Evolutionary conservation across 2,329 filamentous ascomycete species (phyloP).

Genomic region (Ophiostoma populinum): DNA sequence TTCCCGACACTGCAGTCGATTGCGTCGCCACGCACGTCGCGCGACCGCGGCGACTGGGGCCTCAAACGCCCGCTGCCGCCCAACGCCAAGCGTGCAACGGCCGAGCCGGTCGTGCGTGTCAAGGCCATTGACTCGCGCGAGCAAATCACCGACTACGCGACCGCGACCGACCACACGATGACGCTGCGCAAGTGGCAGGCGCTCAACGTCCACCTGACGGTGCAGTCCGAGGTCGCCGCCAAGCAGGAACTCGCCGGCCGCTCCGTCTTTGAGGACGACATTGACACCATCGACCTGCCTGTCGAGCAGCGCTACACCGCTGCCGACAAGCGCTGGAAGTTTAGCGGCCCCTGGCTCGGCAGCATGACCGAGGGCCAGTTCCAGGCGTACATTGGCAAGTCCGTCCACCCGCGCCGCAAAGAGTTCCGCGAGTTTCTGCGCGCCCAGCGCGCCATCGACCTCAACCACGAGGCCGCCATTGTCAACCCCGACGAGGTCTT

Average conservation of each 20-base stretch:
- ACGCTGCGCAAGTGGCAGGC: slow-evolving; percentile 78
- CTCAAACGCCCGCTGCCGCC: slow-evolving; percentile 71
- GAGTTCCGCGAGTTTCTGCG: slow-evolving; percentile 39
- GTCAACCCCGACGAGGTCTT: slow-evolving; percentile 23
- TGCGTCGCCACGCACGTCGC: slow-evolving; percentile 55
- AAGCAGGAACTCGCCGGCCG: slow-evolving; percentile 16
- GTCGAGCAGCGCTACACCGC: slow-evolving; percentile 17
- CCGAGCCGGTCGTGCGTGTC: slow-evolving; percentile 60
- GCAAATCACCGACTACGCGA: slow-evolving; percentile 76
- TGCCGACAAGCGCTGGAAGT: slow-evolving; percentile 44
- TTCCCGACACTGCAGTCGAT: slow-evolving; percentile 76
- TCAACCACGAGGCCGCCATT: slow-evolving; percentile 21
- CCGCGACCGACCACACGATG: slow-evolving; percentile 63
- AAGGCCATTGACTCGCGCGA: slow-evolving; percentile 69
- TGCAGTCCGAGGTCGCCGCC: slow-evolving; percentile 11
- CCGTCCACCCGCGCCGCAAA: slow-evolving; percentile 32
- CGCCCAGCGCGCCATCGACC: slow-evolving; percentile 27
- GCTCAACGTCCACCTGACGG: slow-evolving; percentile 48
- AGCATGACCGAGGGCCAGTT: slow-evolving; percentile 45
- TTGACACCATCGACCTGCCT: slow-evolving; percentile 32
- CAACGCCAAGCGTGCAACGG: slow-evolving; percentile 53
- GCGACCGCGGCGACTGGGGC: slow-evolving; percentile 75
- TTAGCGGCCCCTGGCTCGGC: slow-evolving; percentile 48
- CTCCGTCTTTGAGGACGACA: slow-evolving; percentile 42
- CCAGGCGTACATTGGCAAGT: slow-evolving; percentile 33